phyloP scores from a whole-genome alignment of 345 rosid genomes.

The Clausena lansium region DNA sequence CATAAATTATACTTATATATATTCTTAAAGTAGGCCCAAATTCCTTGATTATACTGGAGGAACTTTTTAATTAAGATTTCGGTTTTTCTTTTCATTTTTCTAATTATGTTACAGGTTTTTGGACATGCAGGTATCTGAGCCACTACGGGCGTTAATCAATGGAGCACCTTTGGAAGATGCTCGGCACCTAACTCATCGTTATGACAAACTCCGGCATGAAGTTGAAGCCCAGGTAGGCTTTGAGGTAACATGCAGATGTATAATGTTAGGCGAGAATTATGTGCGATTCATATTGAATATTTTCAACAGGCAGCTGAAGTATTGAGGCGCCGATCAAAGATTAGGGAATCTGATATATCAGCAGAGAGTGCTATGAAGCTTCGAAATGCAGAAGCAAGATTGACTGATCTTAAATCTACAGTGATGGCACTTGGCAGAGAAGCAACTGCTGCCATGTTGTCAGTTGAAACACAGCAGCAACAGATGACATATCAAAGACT shows the following conservation, averaged over 20 bases:
- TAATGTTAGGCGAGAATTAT: not conserved
- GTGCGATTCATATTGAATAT: constrained; percentile 2
- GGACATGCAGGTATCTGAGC: constrained; percentile 67
- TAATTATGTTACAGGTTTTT: constrained; percentile 37
- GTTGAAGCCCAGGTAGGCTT: constrained; percentile 80
- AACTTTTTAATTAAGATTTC: not conserved
- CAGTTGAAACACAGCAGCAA: constrained; percentile 91
- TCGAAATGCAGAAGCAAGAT: constrained; percentile 71
- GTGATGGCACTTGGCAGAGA: constrained; percentile 80
- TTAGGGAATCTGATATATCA: constrained; percentile 70
- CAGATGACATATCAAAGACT: constrained; percentile 57
- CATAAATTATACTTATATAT: not conserved
- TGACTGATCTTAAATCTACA: constrained; percentile 68
- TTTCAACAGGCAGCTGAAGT: constrained; percentile 72
- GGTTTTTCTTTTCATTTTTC: constrained; percentile 13
- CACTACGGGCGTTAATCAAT: constrained; percentile 58
- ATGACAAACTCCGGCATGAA: constrained; percentile 84
- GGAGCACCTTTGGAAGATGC: constrained; percentile 99
- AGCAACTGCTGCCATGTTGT: constrained; percentile 84
- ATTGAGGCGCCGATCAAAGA: constrained; percentile 66
- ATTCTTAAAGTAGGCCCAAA: not conserved
- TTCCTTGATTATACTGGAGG: not conserved
- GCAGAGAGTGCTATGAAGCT: constrained; percentile 72
- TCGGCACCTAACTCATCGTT: constrained; percentile 69
- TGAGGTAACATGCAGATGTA: not conserved